Base-by-base conservation (phyloP, 2,329 filamentous ascomycete genomes). In the Aureobasidium sp. region DNA sequence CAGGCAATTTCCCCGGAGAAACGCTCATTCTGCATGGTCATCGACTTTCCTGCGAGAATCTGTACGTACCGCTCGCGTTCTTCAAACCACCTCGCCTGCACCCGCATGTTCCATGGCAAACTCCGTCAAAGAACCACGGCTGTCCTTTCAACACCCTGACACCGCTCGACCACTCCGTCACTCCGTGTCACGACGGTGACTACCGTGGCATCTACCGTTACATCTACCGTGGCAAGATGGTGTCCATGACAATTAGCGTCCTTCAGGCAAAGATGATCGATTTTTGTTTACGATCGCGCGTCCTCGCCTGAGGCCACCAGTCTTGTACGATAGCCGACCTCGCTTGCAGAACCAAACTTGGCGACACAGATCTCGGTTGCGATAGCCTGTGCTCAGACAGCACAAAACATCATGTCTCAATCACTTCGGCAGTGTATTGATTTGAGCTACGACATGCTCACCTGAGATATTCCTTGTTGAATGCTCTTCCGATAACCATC, bases 401-500 rank as follows among this genome's bases (percentile, higher is more conserved):
- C 45, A 5, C 31, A 6, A 27, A 17, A 17, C 6, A 17, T 17
- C 15, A 5, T 27, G 14, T 8, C 6, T 27, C 22, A 8, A 17
- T 17, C 2, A 9, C 9, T 27, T 6, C 5, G 25, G 15, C 8
- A 17, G n/a, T 2, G 45, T 29, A 12, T 27, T 22, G 9, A 27
- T 39, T 27, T 27, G 12, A 22, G 6, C 39, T 47, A 8, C 29
- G 8, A 25, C 7, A 4, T 20, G 17, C 42, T 44, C 37, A 62
- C 6, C 51, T 37, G 2, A 57, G 42, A 34, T 63, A 96, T 75
- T 95, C 87, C 77, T 89, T 92, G 75, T 96, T 96, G 68, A 96
- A 97, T 0, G 87, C 89, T 67, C 92, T 81, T 31, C 94, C 93
- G 71, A 99, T 96, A 5, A 99, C 91, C 85, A 97, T 95, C 66